Evolutionary conservation across 1,284 basidiomycete species (phyloP).

Genomic region (Puccinia hordei): DNA sequence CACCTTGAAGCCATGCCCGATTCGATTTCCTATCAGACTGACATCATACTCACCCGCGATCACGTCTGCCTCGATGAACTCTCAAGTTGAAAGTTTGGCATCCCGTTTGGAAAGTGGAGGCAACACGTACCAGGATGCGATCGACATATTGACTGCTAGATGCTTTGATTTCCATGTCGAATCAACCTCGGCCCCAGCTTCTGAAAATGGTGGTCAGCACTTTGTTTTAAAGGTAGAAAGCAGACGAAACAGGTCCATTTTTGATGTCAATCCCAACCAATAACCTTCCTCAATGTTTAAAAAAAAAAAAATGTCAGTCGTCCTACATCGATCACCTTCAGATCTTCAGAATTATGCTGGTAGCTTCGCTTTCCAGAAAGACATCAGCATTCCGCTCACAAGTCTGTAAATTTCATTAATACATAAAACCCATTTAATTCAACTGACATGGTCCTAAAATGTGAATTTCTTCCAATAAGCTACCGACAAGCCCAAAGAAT

Average conservation of each 20-base stretch:
- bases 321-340: conserved; percentile 4
- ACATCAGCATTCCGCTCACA: conserved; percentile 15
- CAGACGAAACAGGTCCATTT: not conserved
- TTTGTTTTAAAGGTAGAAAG: conserved; percentile 12
- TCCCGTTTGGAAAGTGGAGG: not conserved
- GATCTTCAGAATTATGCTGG: not conserved
- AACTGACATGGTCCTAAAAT: not conserved
- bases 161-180: conserved; percentile 37
- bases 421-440: not conserved
- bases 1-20: conserved; percentile 20
- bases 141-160: conserved; percentile 40
- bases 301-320: not conserved
- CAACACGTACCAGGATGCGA: conserved; percentile 8
- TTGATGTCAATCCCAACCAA: not conserved
- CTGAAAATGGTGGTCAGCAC: conserved; percentile 22
- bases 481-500: conserved; percentile 7
- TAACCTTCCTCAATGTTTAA: not conserved
- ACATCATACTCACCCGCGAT: not conserved
- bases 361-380: not conserved
- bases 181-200: not conserved
- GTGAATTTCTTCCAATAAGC: conserved; percentile 19
- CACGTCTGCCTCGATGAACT: not conserved
- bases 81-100: conserved; percentile 19
- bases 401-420: not conserved
- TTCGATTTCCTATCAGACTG: conserved; percentile 44